phyloP scores from a whole-genome alignment of 805 yeast genomes.

The Myxozyma udenii region DNA sequence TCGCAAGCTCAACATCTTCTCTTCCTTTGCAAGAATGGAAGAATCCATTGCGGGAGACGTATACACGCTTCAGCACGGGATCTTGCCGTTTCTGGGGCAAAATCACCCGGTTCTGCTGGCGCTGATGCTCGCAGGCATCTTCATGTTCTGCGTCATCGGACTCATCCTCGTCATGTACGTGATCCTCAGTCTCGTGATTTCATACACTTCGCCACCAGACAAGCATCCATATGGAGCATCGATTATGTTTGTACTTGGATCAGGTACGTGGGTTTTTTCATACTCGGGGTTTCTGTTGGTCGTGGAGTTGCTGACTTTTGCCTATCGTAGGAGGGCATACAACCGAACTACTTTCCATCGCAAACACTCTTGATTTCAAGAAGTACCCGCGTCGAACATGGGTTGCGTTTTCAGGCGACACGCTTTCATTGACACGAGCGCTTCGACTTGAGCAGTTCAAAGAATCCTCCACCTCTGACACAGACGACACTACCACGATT shows the following conservation, averaged over 20 bases:
- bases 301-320: constrained; percentile 1
- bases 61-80: no score
- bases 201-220: constrained; percentile 3
- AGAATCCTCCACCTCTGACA: constrained; percentile 21
- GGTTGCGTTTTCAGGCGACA: constrained; percentile 51
- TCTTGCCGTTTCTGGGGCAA: no score
- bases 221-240: constrained; percentile 11
- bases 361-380: constrained; percentile 41
- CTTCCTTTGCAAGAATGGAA: no score
- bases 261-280: constrained; percentile 56
- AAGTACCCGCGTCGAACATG: constrained; percentile 35
- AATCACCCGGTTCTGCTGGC: no score
- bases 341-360: constrained; percentile 57
- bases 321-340: constrained; percentile 21
- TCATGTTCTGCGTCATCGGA: no score
- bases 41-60: no score
- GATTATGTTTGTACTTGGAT: constrained; percentile 69
- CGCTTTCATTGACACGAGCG: constrained; percentile 44
- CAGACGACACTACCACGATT: constrained; percentile 35
- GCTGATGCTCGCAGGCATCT: no score
- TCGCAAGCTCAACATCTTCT: no score
- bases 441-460: constrained; percentile 29
- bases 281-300: constrained; percentile 89
- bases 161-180: no score
- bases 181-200: no score